These are phyloP conservation scores for Verticillium nonalfalfae DNA, from an alignment of 2,329 filamentous ascomycete genomes.

Conservation along the genomic window DNA sequence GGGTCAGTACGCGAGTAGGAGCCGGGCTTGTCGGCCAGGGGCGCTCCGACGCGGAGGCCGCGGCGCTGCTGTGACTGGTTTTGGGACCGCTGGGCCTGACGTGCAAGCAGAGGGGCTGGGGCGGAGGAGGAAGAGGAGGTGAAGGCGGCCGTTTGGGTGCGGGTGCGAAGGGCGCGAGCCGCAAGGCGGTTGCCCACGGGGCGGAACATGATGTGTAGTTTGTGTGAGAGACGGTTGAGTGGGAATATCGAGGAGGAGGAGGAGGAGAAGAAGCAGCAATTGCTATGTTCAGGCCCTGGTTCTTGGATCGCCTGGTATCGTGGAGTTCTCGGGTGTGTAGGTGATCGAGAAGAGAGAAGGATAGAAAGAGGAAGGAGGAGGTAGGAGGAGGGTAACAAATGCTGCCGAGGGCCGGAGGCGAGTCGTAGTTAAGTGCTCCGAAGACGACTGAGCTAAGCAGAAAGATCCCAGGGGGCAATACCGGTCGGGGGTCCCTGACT, in stretches of 20 bases:
- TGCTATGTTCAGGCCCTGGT: not conserved
- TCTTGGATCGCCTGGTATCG: not conserved
- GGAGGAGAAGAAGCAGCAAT: not conserved
- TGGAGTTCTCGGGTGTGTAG: not conserved
- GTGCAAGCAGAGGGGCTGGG: slow-evolving; percentile 10
- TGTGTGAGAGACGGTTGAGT: not conserved
- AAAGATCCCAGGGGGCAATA: not conserved
- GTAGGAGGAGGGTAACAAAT: not conserved
- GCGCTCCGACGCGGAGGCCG: slow-evolving; percentile 22
- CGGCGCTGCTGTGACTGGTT: slow-evolving; percentile 17
- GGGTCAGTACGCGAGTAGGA: slow-evolving; percentile 76
- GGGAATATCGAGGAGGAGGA: not conserved
- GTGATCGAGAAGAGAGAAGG: not conserved
- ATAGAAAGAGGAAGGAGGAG: not conserved
- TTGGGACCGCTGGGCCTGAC: slow-evolving; percentile 9
- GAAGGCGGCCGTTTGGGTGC: slow-evolving; percentile 1
- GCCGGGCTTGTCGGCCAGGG: slow-evolving; percentile 43
- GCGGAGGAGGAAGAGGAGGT: slow-evolving; percentile 12
- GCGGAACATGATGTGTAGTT: slow-evolving; percentile 7
- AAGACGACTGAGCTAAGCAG: not conserved
- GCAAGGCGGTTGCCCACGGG: slow-evolving; percentile 10
- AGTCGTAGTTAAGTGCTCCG: not conserved
- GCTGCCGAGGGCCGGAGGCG: not conserved
- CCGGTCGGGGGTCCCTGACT: not conserved
- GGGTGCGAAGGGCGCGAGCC: slow-evolving; percentile 4